Evolutionary conservation across 345 rosid genomes (phyloP), one percentile per base, ranked within the genome.

Genomic region (Camelina laxa): DNA sequence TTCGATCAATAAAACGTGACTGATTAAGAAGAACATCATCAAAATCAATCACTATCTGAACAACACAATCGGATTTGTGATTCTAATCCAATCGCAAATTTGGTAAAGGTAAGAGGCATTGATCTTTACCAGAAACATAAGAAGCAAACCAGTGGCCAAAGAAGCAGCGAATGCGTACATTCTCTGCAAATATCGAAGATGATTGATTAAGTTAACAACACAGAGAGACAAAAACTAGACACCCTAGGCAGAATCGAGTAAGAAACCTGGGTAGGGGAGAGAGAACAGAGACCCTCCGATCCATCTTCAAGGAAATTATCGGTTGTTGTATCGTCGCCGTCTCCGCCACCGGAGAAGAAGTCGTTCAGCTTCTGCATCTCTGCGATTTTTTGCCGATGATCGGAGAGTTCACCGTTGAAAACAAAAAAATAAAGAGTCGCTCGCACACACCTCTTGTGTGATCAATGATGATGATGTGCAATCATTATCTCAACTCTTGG

Each of bases 111-210:
- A 7, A 31, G 7, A 33, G 9, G 36, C 36, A 33, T 33, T 33
- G 36, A 33, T 35, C 39, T 30, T 66, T 53, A 94, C 97, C 96
- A 94, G 85, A 75, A 90, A 85, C 97, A 90, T 90, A 59, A 81
- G 84, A 42, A 82, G 80, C 38, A 95, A 75, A 38, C 97, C 99
- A 69, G 76, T 80, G 49, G 83, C 84, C 75, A 86, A 74, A 68
- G 89, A 87, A 13, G 85, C 93, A 1, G 84, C 89, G 72, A 87
- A 94, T 38, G 82, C 95, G 72, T 85, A 90, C 85, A 91, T 76
- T 80, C 93, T 88, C 97, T 91, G 82, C 70, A 58, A 63, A 63
- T 45, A 69, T 66, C 19, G 74, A 61, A 70, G 69, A 17, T 35
- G 31, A 19, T 11, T 33, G 14, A 19, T 50, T n/a, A 30, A 55